A percentile compares a stretch with the other conserved stretches of the same genome.
Evolutionary conservation across 768 basidiomycete species (phyloP).

Genomic region (Piloderma croceum): DNA sequence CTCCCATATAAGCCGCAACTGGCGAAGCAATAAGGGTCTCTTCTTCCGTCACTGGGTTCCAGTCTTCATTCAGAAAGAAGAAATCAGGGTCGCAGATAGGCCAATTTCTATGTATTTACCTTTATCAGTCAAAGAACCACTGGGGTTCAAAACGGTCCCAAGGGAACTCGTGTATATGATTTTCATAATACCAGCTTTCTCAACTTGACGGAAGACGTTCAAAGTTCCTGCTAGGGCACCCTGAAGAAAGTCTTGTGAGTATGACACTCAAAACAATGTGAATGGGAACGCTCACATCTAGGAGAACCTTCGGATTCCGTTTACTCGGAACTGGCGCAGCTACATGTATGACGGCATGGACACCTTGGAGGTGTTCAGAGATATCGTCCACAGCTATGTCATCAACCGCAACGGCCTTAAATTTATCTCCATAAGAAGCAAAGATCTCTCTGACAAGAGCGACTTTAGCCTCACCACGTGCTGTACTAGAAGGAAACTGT

Average conservation of each 20-base stretch:
- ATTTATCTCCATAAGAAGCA: too few relatives aligned
- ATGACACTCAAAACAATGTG: not conserved
- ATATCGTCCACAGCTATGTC: too few relatives aligned
- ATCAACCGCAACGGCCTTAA: too few relatives aligned
- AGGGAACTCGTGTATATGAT: constrained; percentile 37
- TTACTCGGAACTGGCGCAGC: not conserved
- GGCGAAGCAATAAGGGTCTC: constrained; percentile 15
- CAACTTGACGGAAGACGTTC: constrained; percentile 34
- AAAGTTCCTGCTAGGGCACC: constrained; percentile 33
- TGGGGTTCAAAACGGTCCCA: constrained; percentile 23
- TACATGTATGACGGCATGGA: too few relatives aligned
- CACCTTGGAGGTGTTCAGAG: too few relatives aligned
- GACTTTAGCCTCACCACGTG: too few relatives aligned
- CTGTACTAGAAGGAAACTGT: too few relatives aligned
- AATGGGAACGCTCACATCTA: too few relatives aligned
- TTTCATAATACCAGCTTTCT: constrained; percentile 31
- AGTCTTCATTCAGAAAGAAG: constrained; percentile 22
- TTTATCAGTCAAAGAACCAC: constrained; percentile 21
- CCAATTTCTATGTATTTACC: constrained; percentile 20
- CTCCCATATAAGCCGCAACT: constrained; percentile 25
- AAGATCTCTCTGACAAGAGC: too few relatives aligned
- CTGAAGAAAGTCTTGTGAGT: constrained; percentile 13
- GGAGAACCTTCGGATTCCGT: constrained; percentile 10
- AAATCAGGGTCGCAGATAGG: constrained; percentile 12
- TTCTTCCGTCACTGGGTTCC: constrained; percentile 29